Base-by-base conservation (phyloP, 2,329 filamentous ascomycete genomes). In the Aureobasidium sp. region DNA sequence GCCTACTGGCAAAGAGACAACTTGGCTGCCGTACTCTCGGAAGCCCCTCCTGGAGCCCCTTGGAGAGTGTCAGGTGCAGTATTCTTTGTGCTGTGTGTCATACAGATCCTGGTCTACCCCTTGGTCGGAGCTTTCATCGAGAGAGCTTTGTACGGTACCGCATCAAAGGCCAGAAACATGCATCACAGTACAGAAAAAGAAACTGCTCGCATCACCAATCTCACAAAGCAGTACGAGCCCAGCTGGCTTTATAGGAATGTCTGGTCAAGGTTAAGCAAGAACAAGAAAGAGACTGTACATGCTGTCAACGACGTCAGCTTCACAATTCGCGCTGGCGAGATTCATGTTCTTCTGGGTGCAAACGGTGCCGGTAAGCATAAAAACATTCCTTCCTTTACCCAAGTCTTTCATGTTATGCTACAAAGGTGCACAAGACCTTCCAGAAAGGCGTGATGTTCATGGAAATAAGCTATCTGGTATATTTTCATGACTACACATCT, bases 261-360 rank as follows among this genome's bases (percentile, higher is more conserved):
- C 5, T 70, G 75, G n/a, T 66, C 75, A 3, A 73, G 77, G 12
- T 78, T 84, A 49, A 74, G 75, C 47, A 77, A 81, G 49, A 78
- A 74, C 63, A 74, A 70, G 8, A 81, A 80, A n/a, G 82, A 87
- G 41, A 85, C 85, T 0, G 90, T 96, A 0, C 74, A 87, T n/a
- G 92, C 92, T 3, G 91, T 97, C 44, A 81, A 91, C 63, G 79
- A 86, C 44, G 77, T 97, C 41, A 87, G 82, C 57, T 78, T 97
- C 52, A 81, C 83, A 20, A 89, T 90, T 3, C 80, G 84, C 3
- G 84, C 86, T 65, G 92, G 92, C 0, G 87, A 96, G 68, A 96
- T 97, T 58, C 82, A 95, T 70, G 89, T 92, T 1, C 79, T 97
- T 0, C 81, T 97, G 0, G 92, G 92, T 41, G 90, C 91, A 6